Percentiles rank a stretch among this genome's conserved stretches.
phyloP scores from a whole-genome alignment of 106 monocot species.

The Xerophyta viscosa region DNA sequence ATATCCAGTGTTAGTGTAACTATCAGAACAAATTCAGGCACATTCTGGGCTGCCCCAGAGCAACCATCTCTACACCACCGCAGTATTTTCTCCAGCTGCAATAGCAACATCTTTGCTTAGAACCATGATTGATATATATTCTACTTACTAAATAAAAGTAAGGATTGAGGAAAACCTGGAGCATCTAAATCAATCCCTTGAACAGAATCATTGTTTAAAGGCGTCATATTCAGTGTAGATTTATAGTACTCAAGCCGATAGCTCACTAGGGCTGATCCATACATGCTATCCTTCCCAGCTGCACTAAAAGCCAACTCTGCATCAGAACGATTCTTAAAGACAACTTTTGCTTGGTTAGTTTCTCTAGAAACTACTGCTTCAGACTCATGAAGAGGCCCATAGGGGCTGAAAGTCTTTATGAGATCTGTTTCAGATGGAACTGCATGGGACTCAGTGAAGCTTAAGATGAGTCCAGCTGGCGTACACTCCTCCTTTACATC shows the following conservation, averaged over 20 bases:
- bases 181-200: too few relatives aligned
- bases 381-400: conserved; percentile 48
- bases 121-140: neutral
- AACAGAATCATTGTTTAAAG: too few relatives aligned
- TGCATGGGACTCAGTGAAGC: conserved; percentile 22
- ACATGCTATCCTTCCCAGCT: too few relatives aligned
- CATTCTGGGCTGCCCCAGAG: neutral
- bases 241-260: conserved; percentile 32
- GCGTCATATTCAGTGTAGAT: too few relatives aligned
- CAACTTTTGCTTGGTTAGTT: conserved; percentile 27
- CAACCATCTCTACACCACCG: too few relatives aligned
- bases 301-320: too few relatives aligned
- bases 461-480: conserved; percentile 43
- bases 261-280: conserved; percentile 30
- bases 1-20: too few relatives aligned
- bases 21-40: neutral
- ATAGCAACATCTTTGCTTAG: neutral
- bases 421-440: conserved; percentile 42
- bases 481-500: conserved; percentile 17
- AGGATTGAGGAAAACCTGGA: neutral
- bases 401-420: conserved; percentile 39
- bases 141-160: neutral
- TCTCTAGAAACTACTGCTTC: conserved; percentile 33
- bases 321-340: conserved; percentile 42
- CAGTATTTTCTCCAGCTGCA: too few relatives aligned